These are phyloP conservation scores for Borovskyia barvae DNA, from an alignment of 208 protist genomes.

Conservation along the genomic window DNA sequence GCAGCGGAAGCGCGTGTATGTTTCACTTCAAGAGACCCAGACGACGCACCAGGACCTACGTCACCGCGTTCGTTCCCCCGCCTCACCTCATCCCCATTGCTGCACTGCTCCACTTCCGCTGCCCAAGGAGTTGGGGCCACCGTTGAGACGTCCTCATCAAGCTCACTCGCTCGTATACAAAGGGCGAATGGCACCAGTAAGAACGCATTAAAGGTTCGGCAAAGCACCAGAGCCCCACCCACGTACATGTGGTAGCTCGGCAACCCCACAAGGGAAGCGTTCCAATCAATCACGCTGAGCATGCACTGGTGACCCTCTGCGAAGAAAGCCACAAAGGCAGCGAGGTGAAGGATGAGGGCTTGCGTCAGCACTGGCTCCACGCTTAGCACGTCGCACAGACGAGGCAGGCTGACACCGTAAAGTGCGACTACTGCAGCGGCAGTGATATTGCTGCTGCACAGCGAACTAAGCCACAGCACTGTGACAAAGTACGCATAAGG, in stretches of 20 bases:
- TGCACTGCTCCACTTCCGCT: too few species aligned
- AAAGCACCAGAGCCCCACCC: conserved; percentile 55
- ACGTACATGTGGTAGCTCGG: conserved; percentile 42
- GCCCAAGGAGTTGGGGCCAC: too few species aligned
- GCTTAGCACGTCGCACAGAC: conserved; percentile 13
- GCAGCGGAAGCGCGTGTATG: background rate
- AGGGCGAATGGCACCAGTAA: conserved; percentile 39
- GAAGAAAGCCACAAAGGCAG: conserved; percentile 58
- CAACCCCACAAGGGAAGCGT: conserved; percentile 72
- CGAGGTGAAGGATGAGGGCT: conserved; percentile 43
- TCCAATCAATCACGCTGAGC: conserved; percentile 77
- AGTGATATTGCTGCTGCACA: conserved; percentile 54
- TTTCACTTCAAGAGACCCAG: too few species aligned
- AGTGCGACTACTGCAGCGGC: conserved; percentile 36
- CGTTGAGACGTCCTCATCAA: background rate
- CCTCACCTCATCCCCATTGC: too few species aligned
- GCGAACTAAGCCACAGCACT: conserved; percentile 45
- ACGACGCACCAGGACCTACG: too few species aligned
- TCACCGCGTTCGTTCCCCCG: too few species aligned
- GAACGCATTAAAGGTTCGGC: conserved; percentile 68
- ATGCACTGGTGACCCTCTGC: conserved; percentile 69
- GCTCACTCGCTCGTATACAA: background rate
- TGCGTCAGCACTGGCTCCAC: conserved; percentile 16
- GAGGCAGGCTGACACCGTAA: conserved; percentile 35
- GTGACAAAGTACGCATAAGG: conserved; percentile 38